A percentile compares a stretch with the other conserved stretches of the same genome.
Conservation (phyloP, 2,329 filamentous ascomycete genomes). For the Pseudovirgaria hyperparasitica region DNA sequence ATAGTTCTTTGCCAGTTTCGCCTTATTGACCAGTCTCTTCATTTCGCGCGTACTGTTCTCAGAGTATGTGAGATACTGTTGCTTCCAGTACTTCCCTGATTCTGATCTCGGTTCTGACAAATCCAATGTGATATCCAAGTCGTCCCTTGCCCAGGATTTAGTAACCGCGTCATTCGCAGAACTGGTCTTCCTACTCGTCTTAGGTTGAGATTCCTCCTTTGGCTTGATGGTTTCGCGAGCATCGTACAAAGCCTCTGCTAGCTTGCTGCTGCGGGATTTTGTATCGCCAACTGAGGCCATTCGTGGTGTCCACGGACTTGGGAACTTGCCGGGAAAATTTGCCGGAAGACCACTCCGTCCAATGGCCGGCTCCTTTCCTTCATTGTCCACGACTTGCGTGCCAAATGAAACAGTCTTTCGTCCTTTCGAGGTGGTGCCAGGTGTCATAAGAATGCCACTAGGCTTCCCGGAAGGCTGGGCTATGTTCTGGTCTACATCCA, state of each 20-base stretch:
- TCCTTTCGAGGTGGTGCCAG: slow-evolving; percentile 42
- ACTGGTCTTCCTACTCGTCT: slow-evolving; percentile 4
- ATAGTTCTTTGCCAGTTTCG: slow-evolving; percentile 66
- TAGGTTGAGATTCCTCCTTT: slow-evolving; percentile 14
- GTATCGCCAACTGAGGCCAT: slow-evolving; percentile 17
- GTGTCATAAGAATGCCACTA: slow-evolving; percentile 49
- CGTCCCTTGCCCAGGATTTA: slow-evolving; percentile 33
- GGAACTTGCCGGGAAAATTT: slow-evolving; percentile 34
- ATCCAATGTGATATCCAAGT: slow-evolving; percentile 55
- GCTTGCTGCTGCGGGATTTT: slow-evolving; percentile 26
- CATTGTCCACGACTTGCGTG: slow-evolving; percentile 43
- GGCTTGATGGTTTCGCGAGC: slow-evolving; percentile 27
- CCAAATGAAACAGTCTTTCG: slow-evolving; percentile 51
- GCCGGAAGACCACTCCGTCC: slow-evolving; percentile 36
- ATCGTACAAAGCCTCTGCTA: slow-evolving; percentile 32
- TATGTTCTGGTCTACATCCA: slow-evolving; percentile 10
- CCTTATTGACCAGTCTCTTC: slow-evolving; percentile 67
- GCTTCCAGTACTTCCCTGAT: slow-evolving; percentile 71
- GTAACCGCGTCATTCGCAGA: slow-evolving; percentile 1
- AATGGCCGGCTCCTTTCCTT: slow-evolving; percentile 33
- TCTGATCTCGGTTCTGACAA: slow-evolving; percentile 61
- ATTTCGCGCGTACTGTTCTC: slow-evolving; percentile 60
- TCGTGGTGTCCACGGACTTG: slow-evolving; percentile 37
- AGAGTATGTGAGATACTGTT: slow-evolving; percentile 62
- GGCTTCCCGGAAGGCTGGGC: slow-evolving; percentile 44